Evolutionary conservation across 257 asterid species (phyloP).

Genomic region (Craterostigma plantagineum): DNA sequence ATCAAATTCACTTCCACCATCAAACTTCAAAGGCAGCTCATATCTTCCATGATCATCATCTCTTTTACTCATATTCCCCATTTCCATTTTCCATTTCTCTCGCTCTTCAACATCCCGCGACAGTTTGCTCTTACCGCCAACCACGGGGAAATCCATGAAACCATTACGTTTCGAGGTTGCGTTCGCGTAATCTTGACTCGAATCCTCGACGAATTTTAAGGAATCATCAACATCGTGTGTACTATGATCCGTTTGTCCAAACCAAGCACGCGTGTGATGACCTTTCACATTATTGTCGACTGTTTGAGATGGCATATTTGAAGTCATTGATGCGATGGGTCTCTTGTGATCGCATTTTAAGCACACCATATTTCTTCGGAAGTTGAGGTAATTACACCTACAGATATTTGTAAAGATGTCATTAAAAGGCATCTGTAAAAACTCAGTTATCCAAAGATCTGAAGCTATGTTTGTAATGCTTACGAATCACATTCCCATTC

Average conservation of each 20-base stretch:
- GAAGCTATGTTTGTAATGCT: constrained; percentile 12
- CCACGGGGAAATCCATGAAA: constrained; percentile 45
- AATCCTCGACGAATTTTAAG: constrained; percentile 18
- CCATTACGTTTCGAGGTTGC: constrained; percentile 14
- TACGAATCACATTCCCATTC: constrained; percentile 99
- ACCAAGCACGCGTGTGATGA: constrained; percentile 19
- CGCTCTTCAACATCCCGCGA: constrained; percentile 28
- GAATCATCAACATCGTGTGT: constrained; percentile 9
- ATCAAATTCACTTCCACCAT: constrained; percentile 8
- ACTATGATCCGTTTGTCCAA: constrained; percentile 13
- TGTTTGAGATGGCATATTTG: constrained; percentile 13
- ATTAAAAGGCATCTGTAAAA: background rate
- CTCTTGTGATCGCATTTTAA: constrained; percentile 83
- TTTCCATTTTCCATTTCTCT: constrained; percentile 41
- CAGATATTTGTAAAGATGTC: constrained; percentile 7
- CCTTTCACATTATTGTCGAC: constrained; percentile 9
- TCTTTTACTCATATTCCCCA: constrained; percentile 17
- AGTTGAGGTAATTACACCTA: constrained; percentile 87
- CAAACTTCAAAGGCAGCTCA: constrained; percentile 9
- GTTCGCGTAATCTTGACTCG: constrained; percentile 13
- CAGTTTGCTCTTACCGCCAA: constrained; percentile 62
- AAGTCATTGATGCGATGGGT: constrained; percentile 28
- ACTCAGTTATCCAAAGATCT: background rate
- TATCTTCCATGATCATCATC: constrained; percentile 17
- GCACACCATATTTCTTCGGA: constrained; percentile 69